Evolutionary conservation across 2,329 filamentous ascomycete genomes (phyloP).

Genomic region (Diaporthe longicolla): DNA sequence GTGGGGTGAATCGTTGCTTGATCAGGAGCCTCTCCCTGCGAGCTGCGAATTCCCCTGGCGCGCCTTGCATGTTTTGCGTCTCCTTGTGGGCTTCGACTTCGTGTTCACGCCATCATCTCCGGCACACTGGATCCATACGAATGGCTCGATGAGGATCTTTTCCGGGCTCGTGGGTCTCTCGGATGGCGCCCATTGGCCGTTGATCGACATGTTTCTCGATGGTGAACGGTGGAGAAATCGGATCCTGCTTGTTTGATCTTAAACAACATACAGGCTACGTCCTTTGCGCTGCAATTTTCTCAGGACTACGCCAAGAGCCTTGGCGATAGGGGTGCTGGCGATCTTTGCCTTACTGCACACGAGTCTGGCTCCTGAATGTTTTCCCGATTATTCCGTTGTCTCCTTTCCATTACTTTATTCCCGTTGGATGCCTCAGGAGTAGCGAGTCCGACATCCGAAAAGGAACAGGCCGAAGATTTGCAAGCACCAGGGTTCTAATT

Average conservation of each 20-base stretch:
- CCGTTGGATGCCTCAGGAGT: neutral
- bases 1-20: conserved; percentile 22
- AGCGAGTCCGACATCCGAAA: conserved; percentile 26
- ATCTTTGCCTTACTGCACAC: conserved; percentile 28
- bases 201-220: neutral
- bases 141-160: neutral
- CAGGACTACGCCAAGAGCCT: conserved; percentile 34
- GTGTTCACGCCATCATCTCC: conserved; percentile 26
- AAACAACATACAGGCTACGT: neutral
- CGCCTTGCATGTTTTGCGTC: conserved; percentile 3
- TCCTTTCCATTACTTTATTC: neutral
- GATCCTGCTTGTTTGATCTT: conserved; percentile 25
- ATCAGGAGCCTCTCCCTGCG: conserved; percentile 11
- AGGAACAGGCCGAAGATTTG: neutral
- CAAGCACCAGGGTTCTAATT: neutral
- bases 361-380: neutral
- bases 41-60: neutral
- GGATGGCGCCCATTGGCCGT: neutral
- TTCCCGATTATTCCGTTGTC: conserved; percentile 9
- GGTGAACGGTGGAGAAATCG: conserved; percentile 33
- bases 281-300: conserved; percentile 22
- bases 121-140: neutral
- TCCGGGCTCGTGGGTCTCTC: conserved; percentile 5
- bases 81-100: conserved; percentile 16
- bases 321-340: conserved; percentile 25